phyloP scores from a whole-genome alignment of 139 green algal genomes.

The Auxenochlorella pyrenoidosa region DNA sequence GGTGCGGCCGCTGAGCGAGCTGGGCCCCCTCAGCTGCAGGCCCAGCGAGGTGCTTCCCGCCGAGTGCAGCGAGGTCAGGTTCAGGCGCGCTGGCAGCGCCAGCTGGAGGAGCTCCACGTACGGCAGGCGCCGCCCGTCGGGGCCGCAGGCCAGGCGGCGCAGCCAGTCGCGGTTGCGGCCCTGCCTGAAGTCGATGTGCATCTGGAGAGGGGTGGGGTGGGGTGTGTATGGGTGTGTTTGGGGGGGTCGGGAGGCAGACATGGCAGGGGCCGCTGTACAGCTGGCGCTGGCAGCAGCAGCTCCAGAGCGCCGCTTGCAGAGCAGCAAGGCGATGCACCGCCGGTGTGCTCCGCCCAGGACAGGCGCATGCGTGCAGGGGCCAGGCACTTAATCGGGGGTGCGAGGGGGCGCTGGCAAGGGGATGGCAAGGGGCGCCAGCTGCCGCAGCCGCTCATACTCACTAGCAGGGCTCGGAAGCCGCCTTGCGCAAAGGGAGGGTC shows the following conservation, averaged over 20 bases:
- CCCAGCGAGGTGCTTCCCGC: too few relatives aligned
- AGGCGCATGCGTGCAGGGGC: too few relatives aligned
- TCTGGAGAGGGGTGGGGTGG: not conserved
- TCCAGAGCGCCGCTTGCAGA: too few relatives aligned
- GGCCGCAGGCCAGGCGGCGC: not conserved
- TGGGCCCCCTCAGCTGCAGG: not conserved
- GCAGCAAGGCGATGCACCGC: too few relatives aligned
- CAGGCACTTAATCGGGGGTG: too few relatives aligned
- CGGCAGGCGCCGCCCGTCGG: not conserved
- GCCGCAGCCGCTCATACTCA: not conserved
- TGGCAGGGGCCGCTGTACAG: too few relatives aligned
- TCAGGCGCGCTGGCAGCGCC: not conserved
- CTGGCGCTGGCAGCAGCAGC: too few relatives aligned
- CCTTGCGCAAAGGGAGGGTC: not conserved
- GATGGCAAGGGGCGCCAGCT: too few relatives aligned
- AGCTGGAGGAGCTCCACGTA: not conserved
- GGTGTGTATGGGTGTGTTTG: not conserved
- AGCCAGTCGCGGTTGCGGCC: not conserved
- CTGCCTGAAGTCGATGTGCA: not conserved
- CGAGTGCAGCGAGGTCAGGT: not conserved
- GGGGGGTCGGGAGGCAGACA: too few relatives aligned
- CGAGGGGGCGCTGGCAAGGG: too few relatives aligned
- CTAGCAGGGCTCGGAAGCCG: slow-evolving; percentile 4
- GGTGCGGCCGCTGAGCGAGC: not conserved
- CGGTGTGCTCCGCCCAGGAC: too few relatives aligned